Base-by-base conservation (phyloP, 768 basidiomycete species). In the Lactarius hengduanensis region DNA sequence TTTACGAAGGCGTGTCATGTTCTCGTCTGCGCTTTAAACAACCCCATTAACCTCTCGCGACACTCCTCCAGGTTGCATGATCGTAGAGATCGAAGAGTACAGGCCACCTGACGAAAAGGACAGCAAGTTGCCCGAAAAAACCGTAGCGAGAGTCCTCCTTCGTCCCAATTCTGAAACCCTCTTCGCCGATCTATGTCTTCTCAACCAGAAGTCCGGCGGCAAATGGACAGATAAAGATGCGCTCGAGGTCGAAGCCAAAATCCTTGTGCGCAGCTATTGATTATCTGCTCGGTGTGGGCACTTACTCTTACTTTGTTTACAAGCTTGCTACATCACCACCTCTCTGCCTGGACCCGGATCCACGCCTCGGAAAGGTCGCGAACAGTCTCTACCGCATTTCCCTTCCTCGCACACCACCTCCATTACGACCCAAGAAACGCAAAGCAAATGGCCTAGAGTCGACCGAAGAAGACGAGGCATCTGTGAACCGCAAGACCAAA, bases 11-110 rank as follows among this genome's bases (percentile, higher is more conserved):
- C 91, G 66, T 32, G 81, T 78, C 59, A 40, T 55, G 47, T 53
- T n/a, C 62, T 16, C 20, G 8, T 43, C 43, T 5, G 45, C 43
- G 5, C 57, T 28, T 13, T 26, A 22, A 20, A 47, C 59, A 32
- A 22, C 10, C 34, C 47, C 57, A 41, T 22, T 68, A 7, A 63
- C 45, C 53, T 13, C 34, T 1, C 43, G 13, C 59, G 32, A 28
- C 30, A 43, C 53, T n/a, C 22, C 61, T 34, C 6, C 61, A 94
- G 92, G 92, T 43, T 92, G 91, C 71, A 86, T 94, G 83, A 82
- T 94, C 65, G 92, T 93, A 2, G 92, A 94, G 73, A 81, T 94
- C 30, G 79, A 89, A 41, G 91, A 94, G 73, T 90, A 90, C 72
- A 82, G 91, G 11, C 85, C 86, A 8, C 80, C 83, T 62, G 82